Evolutionary conservation across 441 rosid genomes (phyloP).

Genomic region (Mallotus repandus): DNA sequence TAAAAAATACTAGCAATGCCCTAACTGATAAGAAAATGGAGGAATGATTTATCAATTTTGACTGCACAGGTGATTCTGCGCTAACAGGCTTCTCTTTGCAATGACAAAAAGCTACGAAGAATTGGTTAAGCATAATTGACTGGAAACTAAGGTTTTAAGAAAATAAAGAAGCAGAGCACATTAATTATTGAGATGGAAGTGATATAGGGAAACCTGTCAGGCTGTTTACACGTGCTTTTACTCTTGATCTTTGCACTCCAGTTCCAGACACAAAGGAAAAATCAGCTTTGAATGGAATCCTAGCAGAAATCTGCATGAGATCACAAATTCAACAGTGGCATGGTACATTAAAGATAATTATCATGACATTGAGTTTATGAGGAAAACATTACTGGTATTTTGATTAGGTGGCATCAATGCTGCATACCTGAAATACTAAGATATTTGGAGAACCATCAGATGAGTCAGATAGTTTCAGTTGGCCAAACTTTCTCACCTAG

Average conservation of each 20-base stretch:
- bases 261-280: slow-evolving; percentile 79
- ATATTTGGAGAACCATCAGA: slow-evolving; percentile 67
- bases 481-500: slow-evolving; percentile 63
- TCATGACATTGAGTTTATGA: slow-evolving; percentile 11
- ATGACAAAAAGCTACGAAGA: background rate
- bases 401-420: background rate
- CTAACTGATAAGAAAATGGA: background rate
- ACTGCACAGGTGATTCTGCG: background rate
- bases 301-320: slow-evolving; percentile 69
- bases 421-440: slow-evolving; percentile 80
- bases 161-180: background rate
- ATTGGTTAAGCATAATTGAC: background rate
- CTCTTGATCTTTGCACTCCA: slow-evolving; percentile 42
- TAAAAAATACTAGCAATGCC: background rate
- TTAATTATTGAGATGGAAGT: slow-evolving; percentile 22
- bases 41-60: background rate
- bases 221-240: slow-evolving; percentile 66
- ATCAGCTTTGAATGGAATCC: slow-evolving; percentile 71
- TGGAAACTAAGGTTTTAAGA: slow-evolving; percentile 8
- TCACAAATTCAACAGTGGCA: slow-evolving; percentile 12
- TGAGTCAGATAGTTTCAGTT: slow-evolving; percentile 74
- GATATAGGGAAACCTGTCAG: slow-evolving; percentile 62
- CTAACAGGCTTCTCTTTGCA: background rate
- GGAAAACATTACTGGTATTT: background rate
- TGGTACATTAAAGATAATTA: slow-evolving; percentile 15